phyloP scores from a whole-genome alignment of 139 green algal genomes.

The Mychonastes homosphaera region DNA sequence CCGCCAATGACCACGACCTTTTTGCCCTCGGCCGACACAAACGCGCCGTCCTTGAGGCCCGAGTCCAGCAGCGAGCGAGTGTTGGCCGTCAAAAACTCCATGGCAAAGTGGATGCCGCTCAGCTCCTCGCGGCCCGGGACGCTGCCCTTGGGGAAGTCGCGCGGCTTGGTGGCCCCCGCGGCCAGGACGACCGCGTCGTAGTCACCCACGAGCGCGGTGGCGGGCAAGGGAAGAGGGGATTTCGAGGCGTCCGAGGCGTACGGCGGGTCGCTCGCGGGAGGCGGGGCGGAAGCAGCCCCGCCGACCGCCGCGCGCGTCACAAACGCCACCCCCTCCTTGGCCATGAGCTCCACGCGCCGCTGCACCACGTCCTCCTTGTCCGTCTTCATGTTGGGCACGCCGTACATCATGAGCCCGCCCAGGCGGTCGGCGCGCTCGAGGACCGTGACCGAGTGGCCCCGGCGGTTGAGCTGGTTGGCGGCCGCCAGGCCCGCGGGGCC shows the following conservation, averaged over 20 bases:
- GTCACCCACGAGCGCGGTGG: constrained; percentile 25
- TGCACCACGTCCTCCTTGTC: constrained; percentile 90
- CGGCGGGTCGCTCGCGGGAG: constrained; percentile 48
- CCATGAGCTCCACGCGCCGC: constrained; percentile 90
- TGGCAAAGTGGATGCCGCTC: constrained; percentile 88
- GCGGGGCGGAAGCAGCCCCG: constrained; percentile 32
- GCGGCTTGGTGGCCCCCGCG: constrained; percentile 78
- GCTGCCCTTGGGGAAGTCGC: constrained; percentile 81
- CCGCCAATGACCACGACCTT: constrained; percentile 93
- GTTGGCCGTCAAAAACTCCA: constrained; percentile 93
- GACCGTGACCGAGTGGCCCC: constrained; percentile 79
- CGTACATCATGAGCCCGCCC: constrained; percentile 96
- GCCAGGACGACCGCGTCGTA: constrained; percentile 82
- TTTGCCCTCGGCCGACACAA: constrained; percentile 47
- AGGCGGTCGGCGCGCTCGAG: constrained; percentile 88
- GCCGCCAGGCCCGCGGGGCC: constrained; percentile 85
- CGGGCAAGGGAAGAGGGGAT: neutral
- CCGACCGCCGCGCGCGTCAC: constrained; percentile 5
- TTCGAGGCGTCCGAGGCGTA: neutral
- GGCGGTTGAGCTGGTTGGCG: constrained; percentile 97
- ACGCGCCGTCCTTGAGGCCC: constrained; percentile 57
- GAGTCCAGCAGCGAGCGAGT: constrained; percentile 85
- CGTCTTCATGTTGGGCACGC: constrained; percentile 97
- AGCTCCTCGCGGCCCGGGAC: constrained; percentile 63
- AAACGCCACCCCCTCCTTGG: constrained; percentile 43